Evolutionary conservation across 371 early-diverging fungal species (phyloP), one percentile per base, ranked within the genome.

Genomic region (Capillidium rhysosporum): DNA sequence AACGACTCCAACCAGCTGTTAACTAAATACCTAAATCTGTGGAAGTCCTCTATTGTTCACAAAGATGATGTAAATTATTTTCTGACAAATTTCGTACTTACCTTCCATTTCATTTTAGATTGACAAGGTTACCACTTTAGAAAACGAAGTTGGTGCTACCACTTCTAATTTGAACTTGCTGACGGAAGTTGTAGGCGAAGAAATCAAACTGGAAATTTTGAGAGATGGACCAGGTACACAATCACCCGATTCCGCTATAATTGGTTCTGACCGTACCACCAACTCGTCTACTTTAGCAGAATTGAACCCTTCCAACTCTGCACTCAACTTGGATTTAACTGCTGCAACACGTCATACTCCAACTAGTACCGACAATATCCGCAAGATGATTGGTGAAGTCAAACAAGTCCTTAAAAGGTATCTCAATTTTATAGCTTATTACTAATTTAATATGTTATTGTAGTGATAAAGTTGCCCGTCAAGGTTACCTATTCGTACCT

Each of bases 401-500:
- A 68, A 70, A 54, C 63, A 68, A 48, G 59, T 77, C 25, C 61
- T 63, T 23, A 73, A 73, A 62, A 69, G 71, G 77, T 76, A 71
- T 56, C 63, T 48, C 3, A 34, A 7, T 34, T 4, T 34, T 5
- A 16, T 41, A 34, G 23, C 1, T 21, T 18, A 18, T 8, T 40
- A 31, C 16, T 31, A 43, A 9, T 18, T n/a, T n/a, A n/a, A n/a
- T n/a, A n/a, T 12, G 7, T 34, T 1, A 26, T 29, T 18, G 7
- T 14, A 80, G 79, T 34, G 74, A 70, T 10, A 75, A 63, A 56
- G 61, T 77, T 16, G 65, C 77, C 18, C 76, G 75, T 57, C 70
- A 65, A 49, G 76, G 81, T 18, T 74, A 76, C 47, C 61, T 77
- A 21, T 65, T 73, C 18, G 76, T 72, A 55, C 79, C 77, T 29